A percentile compares a stretch with the other conserved stretches of the same genome.
Conservation (phyloP, 108 stramenopile species). For the Pseudonitzschia pungens region DNA sequence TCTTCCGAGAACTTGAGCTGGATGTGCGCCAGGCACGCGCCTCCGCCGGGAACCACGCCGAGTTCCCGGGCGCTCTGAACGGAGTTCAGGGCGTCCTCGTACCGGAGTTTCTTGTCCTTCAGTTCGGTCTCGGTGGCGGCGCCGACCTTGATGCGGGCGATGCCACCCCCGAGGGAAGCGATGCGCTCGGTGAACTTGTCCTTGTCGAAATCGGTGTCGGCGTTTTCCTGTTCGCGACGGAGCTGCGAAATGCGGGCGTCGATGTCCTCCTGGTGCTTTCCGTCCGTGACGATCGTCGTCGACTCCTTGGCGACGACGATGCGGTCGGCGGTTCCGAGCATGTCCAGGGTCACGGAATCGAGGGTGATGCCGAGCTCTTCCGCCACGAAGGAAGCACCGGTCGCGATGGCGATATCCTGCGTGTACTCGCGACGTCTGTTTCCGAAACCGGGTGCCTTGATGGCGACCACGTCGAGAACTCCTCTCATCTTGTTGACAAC, state of each 20-base stretch:
- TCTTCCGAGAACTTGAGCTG: constrained; percentile 63
- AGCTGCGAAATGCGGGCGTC: constrained; percentile 89
- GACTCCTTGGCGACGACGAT: constrained; percentile 90
- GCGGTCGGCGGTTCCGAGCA: constrained; percentile 94
- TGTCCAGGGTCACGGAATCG: constrained; percentile 90
- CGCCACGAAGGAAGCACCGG: constrained; percentile 93
- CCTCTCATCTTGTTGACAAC: constrained; percentile 99
- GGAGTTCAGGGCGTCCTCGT: constrained; percentile 96
- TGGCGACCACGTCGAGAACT: constrained; percentile 95
- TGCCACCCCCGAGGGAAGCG: constrained; percentile 95
- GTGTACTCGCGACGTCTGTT: constrained; percentile 91
- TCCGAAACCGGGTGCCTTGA: constrained; percentile 96
- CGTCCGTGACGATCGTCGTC: constrained; percentile 95
- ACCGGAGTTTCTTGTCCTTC: constrained; percentile 98
- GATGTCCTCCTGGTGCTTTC: constrained; percentile 86
- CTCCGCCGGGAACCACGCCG: constrained; percentile 97
- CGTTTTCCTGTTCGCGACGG: constrained; percentile 78
- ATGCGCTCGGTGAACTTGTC: constrained; percentile 94
- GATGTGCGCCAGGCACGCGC: constrained; percentile 86
- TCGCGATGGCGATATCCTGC: constrained; percentile 98
- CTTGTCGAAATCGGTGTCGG: constrained; percentile 90
- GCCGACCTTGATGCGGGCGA: constrained; percentile 97
- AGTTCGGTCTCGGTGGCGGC: constrained; percentile 98
- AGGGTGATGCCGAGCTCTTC: constrained; percentile 97
- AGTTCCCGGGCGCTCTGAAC: constrained; percentile 90